Evolutionary conservation across 2,329 filamentous ascomycete species (phyloP), one percentile per base, ranked within the genome.

Genomic region (Aspergillus tubingensis): DNA sequence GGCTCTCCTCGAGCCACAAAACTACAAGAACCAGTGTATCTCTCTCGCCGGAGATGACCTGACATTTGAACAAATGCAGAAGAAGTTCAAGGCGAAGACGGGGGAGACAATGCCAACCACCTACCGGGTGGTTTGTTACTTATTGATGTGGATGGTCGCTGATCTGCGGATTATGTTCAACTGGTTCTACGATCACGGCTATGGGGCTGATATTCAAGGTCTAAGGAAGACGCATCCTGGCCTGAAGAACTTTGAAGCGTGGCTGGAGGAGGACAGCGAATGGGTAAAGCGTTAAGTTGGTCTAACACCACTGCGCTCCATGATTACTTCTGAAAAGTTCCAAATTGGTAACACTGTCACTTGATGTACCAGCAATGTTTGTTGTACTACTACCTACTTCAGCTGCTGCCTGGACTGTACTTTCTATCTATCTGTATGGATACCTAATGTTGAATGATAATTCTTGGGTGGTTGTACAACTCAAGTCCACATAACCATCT

Each of bases 21-120:
- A 77, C 41, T 85, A 78, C 70, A 76, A 77, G 36, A 60, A 61
- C 13, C 61, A 62, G 48, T 61, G 53, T 13, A 43, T 67, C 30
- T 79, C 80, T 5, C 68, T 86, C n/a, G 84, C 83, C 0, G 83
- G 83, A 1, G 83, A 84, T 63, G 81, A 83, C 51, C 68, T 85
- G 32, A 81, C 78, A 0, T 80, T 80, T 58, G 74, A 76, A 0
- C 73, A 83, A 60, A 77, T 82, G 58, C 75, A 72, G 39, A 70
- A 72, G 17, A 75, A 77, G 21, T 85, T 84, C 67, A 75, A 81
- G 70, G 69, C 77, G 19, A 77, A 75, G 23, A 80, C 79, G 5
- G 83, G 82, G 0, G 68, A 74, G 32, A 70, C 76, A 4, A 70
- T 81, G 17, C 81, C 81, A 0, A 72, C 67, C 15, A 73, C 74